Conservation (phyloP, 2,329 filamentous ascomycete species). For the Fusarium sp. region DNA sequence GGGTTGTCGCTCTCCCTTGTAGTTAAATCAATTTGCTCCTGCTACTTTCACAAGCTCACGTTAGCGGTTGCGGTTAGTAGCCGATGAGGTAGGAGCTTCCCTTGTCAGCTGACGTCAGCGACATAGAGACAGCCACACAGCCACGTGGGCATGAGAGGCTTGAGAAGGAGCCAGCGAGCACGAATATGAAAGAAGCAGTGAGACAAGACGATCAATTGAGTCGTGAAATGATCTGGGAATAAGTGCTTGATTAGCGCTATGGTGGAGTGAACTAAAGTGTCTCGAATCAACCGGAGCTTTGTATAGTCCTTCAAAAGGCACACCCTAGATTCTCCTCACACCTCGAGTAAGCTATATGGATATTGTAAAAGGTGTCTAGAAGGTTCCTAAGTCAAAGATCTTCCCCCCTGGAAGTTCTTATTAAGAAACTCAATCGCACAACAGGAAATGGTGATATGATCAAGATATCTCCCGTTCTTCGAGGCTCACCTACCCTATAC, state of each 20-base stretch:
- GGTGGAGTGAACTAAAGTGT: background rate
- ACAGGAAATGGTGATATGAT: background rate
- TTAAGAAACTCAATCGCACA: background rate
- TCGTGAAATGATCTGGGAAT: background rate
- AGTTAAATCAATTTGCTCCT: conserved; percentile 5
- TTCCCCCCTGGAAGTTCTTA: background rate
- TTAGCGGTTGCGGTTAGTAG: conserved; percentile 10
- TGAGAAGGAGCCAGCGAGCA: background rate
- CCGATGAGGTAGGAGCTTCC: conserved; percentile 13
- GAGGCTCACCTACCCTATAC: background rate
- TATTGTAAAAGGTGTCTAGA: too few species aligned
- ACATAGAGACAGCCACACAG: background rate
- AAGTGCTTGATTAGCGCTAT: too few species aligned
- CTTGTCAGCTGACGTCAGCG: conserved; percentile 39
- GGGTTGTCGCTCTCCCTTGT: conserved; percentile 14
- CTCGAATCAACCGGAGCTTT: background rate
- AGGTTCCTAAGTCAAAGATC: too few species aligned
- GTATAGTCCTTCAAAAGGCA: background rate
- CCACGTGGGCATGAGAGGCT: background rate
- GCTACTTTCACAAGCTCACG: conserved; percentile 9
- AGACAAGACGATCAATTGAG: background rate
- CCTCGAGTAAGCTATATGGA: too few species aligned
- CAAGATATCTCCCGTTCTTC: too few species aligned
- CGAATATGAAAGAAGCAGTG: background rate
- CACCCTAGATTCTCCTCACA: background rate